Conservation (phyloP, 139 green algal genomes). For the Penium margaritaceum region DNA sequence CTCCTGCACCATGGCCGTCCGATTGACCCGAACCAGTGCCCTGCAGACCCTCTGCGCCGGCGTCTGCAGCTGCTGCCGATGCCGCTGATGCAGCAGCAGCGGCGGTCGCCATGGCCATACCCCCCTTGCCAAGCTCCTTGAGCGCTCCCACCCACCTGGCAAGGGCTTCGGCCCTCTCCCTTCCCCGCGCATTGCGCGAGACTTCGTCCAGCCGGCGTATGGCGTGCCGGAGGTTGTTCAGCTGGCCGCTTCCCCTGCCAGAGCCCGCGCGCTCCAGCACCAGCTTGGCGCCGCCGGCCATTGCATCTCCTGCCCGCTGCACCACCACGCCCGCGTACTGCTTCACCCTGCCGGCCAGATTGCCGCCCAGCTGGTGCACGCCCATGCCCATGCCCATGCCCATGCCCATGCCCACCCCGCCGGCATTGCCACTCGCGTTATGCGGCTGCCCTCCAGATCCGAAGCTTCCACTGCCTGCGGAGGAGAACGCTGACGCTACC, state of each 20-base stretch:
- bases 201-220: slow-evolving; percentile 27
- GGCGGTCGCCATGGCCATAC: background rate
- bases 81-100: background rate
- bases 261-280: slow-evolving; percentile 4
- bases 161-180: slow-evolving; percentile 11
- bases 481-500: background rate
- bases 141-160: slow-evolving; percentile 25
- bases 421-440: background rate
- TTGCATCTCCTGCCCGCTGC: background rate
- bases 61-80: background rate
- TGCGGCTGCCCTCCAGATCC: background rate
- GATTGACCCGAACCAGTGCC: background rate
- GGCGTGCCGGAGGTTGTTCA: slow-evolving; percentile 31
- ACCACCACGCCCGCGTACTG: background rate
- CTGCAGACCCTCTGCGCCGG: background rate
- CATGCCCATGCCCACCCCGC: background rate
- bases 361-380: background rate
- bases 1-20: no score
- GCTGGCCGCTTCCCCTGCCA: background rate
- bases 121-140: slow-evolving; percentile 17
- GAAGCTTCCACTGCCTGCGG: background rate
- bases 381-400: no score
- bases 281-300: slow-evolving; percentile 13
- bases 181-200: slow-evolving; percentile 7
- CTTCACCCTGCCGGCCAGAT: background rate